Evolutionary conservation across 2,329 filamentous ascomycete species (phyloP).

Genomic region (Botryotinia globosa): DNA sequence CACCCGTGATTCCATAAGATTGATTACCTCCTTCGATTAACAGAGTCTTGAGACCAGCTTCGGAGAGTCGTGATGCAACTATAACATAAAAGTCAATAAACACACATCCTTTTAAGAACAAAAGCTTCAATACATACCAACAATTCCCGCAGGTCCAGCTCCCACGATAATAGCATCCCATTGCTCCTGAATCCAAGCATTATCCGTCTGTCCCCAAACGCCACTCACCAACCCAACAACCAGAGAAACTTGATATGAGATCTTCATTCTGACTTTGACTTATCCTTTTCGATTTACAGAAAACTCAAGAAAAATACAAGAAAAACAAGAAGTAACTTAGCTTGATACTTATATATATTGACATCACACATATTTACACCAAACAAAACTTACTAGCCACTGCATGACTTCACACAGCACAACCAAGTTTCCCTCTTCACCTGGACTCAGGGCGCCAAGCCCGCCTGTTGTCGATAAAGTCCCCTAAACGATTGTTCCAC

Average conservation of each 20-base stretch:
- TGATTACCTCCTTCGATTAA: conserved; percentile 51
- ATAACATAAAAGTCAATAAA: neutral
- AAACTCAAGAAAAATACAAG: too few relatives aligned
- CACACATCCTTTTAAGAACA: neutral
- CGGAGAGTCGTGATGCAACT: conserved; percentile 48
- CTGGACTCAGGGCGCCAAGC: neutral
- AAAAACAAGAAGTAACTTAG: neutral
- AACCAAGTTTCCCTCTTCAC: neutral
- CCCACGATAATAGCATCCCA: conserved; percentile 46
- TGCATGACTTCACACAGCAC: neutral
- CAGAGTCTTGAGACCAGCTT: conserved; percentile 51
- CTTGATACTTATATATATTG: neutral
- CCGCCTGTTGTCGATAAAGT: too few relatives aligned
- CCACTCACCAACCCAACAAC: neutral
- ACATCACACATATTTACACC: neutral
- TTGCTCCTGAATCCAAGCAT: conserved; percentile 32
- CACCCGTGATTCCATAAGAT: conserved; percentile 50
- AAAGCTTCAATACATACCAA: conserved; percentile 32
- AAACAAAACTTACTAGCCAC: neutral
- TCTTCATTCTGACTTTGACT: neutral
- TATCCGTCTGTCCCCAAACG: conserved; percentile 12
- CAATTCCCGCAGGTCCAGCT: conserved; percentile 51
- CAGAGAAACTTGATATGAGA: neutral
- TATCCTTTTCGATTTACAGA: neutral
- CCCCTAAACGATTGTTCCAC: neutral